A percentile compares a stretch with the other conserved stretches of the same genome.
Conservation (phyloP, 768 basidiomycete genomes). For the Russula sp. region DNA sequence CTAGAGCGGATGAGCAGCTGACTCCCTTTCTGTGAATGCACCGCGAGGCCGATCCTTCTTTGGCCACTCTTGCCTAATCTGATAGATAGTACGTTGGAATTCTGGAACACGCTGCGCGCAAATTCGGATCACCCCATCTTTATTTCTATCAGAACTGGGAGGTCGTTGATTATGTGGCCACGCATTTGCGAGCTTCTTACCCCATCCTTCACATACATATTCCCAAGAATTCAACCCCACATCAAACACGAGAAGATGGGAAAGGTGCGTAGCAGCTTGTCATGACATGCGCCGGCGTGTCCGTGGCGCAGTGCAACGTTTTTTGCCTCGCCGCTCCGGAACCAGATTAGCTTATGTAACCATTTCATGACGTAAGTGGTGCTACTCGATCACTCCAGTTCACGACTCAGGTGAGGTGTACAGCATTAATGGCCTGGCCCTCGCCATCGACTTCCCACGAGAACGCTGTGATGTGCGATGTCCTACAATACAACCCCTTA, state of each 20-base stretch:
- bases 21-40: too few species aligned
- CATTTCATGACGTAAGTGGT: neutral
- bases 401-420: too few species aligned
- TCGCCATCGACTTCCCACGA: too few species aligned
- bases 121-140: neutral
- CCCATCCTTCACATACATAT: neutral
- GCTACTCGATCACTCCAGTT: too few species aligned
- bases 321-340: neutral
- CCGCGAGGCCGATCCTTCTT: neutral
- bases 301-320: neutral
- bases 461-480: too few species aligned
- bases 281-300: neutral
- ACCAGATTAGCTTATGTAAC: neutral
- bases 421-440: too few species aligned
- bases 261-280: too few species aligned
- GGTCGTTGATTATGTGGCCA: neutral
- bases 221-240: neutral
- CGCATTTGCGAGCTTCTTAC: neutral
- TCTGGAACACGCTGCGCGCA: neutral
- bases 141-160: neutral
- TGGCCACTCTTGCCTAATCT: neutral
- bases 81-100: neutral
- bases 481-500: too few species aligned
- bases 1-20: neutral
- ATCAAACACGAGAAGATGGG: neutral